Percentiles rank a stretch among this genome's conserved stretches.
Evolutionary conservation across 805 yeast species (phyloP).

Genomic region (Saturnispora saitoi): DNA sequence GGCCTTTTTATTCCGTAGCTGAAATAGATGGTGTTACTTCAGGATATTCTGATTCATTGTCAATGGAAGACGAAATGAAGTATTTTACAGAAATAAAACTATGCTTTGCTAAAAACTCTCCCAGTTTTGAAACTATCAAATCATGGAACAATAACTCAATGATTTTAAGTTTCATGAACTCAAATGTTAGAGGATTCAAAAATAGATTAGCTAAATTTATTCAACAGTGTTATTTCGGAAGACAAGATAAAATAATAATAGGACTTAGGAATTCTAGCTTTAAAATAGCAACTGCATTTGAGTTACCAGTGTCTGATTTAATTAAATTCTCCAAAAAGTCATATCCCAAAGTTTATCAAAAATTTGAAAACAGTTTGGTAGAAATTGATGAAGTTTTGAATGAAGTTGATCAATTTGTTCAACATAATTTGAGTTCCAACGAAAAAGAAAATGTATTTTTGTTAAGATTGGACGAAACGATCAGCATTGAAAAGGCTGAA

Average conservation of each 20-base stretch:
- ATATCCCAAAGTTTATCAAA: neutral
- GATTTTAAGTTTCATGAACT: conserved; percentile 3
- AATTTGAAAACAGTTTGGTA: conserved; percentile 1
- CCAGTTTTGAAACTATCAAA: neutral
- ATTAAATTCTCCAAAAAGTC: conserved; percentile 9
- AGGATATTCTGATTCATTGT: neutral
- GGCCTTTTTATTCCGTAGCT: conserved; percentile 11
- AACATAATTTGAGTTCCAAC: neutral
- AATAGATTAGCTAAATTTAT: conserved; percentile 9
- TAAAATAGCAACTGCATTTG: neutral
- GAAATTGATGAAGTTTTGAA: neutral
- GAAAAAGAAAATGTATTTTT: conserved; percentile 6
- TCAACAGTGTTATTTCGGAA: conserved; percentile 12
- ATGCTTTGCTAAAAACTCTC: neutral
- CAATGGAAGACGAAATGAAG: conserved; percentile 3
- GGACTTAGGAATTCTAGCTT: conserved; percentile 10
- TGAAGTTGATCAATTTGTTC: neutral
- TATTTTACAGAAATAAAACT: conserved; percentile 14
- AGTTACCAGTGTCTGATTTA: conserved; percentile 1
- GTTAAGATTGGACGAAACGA: neutral
- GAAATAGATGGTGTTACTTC: conserved; percentile 12
- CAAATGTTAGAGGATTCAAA: neutral
- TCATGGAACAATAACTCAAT: neutral
- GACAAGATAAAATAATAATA: conserved; percentile 10
- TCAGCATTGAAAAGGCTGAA: neutral